A percentile compares a stretch with the other conserved stretches of the same genome.
Conservation (phyloP, 129 eudicot genomes). For the Helichrysum umbraculigerum region DNA sequence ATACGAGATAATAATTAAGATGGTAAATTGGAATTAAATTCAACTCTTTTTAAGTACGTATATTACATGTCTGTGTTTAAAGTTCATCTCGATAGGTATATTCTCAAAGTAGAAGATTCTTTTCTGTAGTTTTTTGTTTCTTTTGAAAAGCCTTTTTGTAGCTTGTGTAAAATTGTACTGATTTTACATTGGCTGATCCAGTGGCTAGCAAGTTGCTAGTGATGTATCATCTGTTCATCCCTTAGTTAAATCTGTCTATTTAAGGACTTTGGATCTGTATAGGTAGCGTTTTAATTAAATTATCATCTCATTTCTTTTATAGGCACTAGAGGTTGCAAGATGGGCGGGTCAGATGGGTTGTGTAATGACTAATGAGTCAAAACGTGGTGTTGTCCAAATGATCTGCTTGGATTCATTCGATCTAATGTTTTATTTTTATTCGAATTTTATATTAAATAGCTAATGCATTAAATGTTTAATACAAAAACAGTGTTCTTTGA, state of each 20-base stretch:
- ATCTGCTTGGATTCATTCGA: neutral
- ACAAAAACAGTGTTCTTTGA: neutral
- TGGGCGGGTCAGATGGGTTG: neutral
- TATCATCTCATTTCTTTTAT: neutral
- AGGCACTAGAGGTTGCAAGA: neutral
- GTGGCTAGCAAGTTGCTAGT: neutral
- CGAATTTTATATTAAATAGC: neutral
- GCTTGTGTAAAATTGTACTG: neutral
- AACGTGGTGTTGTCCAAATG: neutral
- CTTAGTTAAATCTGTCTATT: too few species aligned
- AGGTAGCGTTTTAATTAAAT: neutral
- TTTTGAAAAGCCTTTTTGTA: neutral
- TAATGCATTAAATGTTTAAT: neutral
- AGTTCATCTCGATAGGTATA: constrained; percentile 8
- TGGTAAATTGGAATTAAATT: too few species aligned
- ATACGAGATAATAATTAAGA: too few species aligned
- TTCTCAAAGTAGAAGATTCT: neutral
- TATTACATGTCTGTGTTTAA: neutral
- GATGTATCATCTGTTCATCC: neutral
- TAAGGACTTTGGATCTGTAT: constrained; percentile 12
- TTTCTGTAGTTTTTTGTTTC: neutral
- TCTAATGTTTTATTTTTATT: too few species aligned
- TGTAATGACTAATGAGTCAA: neutral
- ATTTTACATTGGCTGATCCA: neutral
- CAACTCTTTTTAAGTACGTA: neutral